Base-by-base conservation (phyloP, 192 early-diverging fungal genomes). In the Coemansia sp. region DNA sequence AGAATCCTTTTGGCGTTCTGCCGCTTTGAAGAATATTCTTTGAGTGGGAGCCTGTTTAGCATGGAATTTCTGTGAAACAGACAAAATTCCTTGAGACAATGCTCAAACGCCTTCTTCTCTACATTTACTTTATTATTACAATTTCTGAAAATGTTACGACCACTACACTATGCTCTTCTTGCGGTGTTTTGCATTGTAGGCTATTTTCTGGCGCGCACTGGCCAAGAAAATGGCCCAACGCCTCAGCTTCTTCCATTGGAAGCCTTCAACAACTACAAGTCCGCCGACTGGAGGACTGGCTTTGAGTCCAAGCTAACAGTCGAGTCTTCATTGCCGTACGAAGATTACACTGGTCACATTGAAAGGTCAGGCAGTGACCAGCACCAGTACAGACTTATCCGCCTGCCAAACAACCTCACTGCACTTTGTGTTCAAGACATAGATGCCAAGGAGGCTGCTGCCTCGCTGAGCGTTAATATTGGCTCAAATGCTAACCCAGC, bases 361-460 rank as follows among this genome's bases (percentile, higher is more conserved):
- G 85, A 89, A 66, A 77, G 62, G 16, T 84, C 88, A 3, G 72
- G 72, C 17, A 87, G 77, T 23, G 89, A 92, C 68, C 59, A 82
- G 14, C 80, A 88, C 38, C 62, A 85, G 59, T 89, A 91, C 63
- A 75, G 87, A 17, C 75, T 91, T 5, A 50, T 92, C 9, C 64
- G 68, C 7, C 66, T 91, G 11, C 76, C 68, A 3, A 92, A 92
- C 67, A 74, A 86, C n/a, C 67, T 92, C 13, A 74, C 86, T 47
- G 88, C 77, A 0, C 62, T 91, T n/a, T 63, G 91, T 5, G 82
- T 89, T 32, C 87, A 87, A 57, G 89, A 78, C 21, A 71, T 83
- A 1, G 84, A 88, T 63, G 46, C 72, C 19, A 52, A 73, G 8
- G 77, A 76, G 61, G 84, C 89, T 8, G 84, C 87, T 23, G 89